A percentile compares a stretch with the other conserved stretches of the same genome.
Conservation (phyloP, 768 basidiomycete genomes). For the Lentinula guzmanii region DNA sequence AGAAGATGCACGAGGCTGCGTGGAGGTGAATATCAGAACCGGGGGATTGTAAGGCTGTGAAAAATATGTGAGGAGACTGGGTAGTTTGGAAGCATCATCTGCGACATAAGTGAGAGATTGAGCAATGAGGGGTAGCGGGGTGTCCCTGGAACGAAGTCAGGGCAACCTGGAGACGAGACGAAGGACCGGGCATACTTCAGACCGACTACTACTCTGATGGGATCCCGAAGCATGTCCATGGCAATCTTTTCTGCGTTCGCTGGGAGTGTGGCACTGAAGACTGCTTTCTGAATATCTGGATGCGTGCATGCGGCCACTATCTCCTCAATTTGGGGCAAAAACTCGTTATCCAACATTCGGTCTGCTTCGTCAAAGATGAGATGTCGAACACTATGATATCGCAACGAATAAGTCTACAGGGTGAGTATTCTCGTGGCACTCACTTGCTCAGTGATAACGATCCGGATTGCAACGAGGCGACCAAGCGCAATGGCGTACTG, state of each 20-base stretch:
- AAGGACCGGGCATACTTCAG: constrained; percentile 62
- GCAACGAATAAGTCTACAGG: background rate
- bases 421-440: constrained; percentile 18
- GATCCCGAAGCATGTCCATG: constrained; percentile 77
- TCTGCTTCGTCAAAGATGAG: constrained; percentile 89
- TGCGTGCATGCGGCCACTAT: constrained; percentile 74
- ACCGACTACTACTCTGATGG: constrained; percentile 93
- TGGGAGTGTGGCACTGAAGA: constrained; percentile 94
- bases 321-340: constrained; percentile 84
- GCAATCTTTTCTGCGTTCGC: constrained; percentile 83
- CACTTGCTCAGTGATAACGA: constrained; percentile 69
- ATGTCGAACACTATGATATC: constrained; percentile 63
- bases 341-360: constrained; percentile 84
- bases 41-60: constrained; percentile 84
- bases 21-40: constrained; percentile 84
- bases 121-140: constrained; percentile 83
- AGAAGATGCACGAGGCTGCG: constrained; percentile 80
- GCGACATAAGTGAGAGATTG: constrained; percentile 91
- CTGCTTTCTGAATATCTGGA: constrained; percentile 69
- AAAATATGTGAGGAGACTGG: constrained; percentile 78
- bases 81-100: constrained; percentile 90
- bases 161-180: background rate
- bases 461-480: constrained; percentile 70
- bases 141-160: constrained; percentile 55
- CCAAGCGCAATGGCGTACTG: constrained; percentile 86